Evolutionary conservation across 768 basidiomycete genomes (phyloP), one percentile per base, ranked within the genome.

Genomic region (Leccinum arenicola): DNA sequence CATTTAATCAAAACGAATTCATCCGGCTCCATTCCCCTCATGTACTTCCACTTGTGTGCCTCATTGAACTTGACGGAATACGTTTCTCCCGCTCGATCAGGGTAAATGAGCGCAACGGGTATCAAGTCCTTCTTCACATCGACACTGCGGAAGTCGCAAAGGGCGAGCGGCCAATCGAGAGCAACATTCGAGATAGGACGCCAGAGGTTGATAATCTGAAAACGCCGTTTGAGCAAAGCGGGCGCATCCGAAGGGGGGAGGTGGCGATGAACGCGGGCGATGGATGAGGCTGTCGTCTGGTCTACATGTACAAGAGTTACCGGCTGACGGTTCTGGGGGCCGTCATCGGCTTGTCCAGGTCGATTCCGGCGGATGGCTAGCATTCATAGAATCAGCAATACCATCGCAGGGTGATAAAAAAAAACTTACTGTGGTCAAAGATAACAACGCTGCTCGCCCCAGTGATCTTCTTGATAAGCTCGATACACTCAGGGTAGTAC

Each of bases 191-290:
- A 64, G 64, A 83, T 80, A 1, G 82, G 82, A 21, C 82, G 76
- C 83, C 83, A 84, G 57, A 84, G 68, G 67, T 82, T 83, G 60
- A 83, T 75, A 61, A 83, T 79, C 62, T 82, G 80, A 68, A 80
- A 82, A 59, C 81, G 79, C 23, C 72, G 68, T 60, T 75, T 66
- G 36, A 81, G 73, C 52, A 81, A 64, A 47, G 35, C 68, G 61
- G 72, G 72, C 0, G 72, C 79, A 43, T 82, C 79, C 50, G 65
- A 70, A 2, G 69, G 55, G 0, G 80, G 78, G 12, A 80, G 74
- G 61, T 82, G 80, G 36, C 74, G 74, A 36, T 73, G 69, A 14
- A 83, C 81, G 4, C 79, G 75, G 8, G 74, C 75, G 21, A 70
- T 64, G 31, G 79, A 45, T 6, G 79, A 74, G 1, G 61, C 62